Evolutionary conservation across 179 eudicot species (phyloP), one percentile per base, ranked within the genome.

Genomic region (Nepenthes alata): DNA sequence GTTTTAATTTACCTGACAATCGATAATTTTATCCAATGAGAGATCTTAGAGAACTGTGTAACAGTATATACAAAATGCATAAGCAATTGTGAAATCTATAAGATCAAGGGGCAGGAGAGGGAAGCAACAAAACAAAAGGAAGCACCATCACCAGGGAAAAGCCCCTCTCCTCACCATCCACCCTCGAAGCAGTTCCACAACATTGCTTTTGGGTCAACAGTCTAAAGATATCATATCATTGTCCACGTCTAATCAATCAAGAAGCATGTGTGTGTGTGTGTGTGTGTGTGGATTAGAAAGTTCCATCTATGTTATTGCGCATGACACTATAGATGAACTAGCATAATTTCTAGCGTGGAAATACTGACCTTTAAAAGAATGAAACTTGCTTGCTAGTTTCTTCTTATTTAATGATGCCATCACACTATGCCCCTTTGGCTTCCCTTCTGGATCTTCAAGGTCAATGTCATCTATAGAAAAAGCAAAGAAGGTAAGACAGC

Each of bases 391-490:
- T 25, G 87, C 74, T 11, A 94, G 51, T 57, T 85, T 94, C 80
- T 94, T 81, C 66, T 79, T 87, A 73, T 87, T 88, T 53, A 87
- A 51, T 70, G 83, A 79, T 63, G 83, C 79, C 74, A 80, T 85
- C 71, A 85, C 66, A 63, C 81, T 76, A 69, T 81, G 59, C 44
- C 89, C 91, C 75, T 84, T 90, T 34, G 86, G 85, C 68, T 83
- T 87, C 52, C 76, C 89, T 68, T 70, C 80, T 57, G 78, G 77
- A 69, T 85, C 97, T 13, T 82, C 91, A 25, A 94, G 63, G 66
- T 94, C 94, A 60, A 94, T 94, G 74, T 90, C 96, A 75, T 94
- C 99, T 94, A 67, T 57, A 62, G 59, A 60, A 68, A 59, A 37
- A 47, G 57, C 34, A 13, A 64, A 65, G 59, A 61, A 0, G 34